A percentile compares a stretch with the other conserved stretches of the same genome.
These are phyloP conservation scores for Trichoderma sp. DNA, from an alignment of 2,329 filamentous ascomycete genomes.

Conservation along the genomic window DNA sequence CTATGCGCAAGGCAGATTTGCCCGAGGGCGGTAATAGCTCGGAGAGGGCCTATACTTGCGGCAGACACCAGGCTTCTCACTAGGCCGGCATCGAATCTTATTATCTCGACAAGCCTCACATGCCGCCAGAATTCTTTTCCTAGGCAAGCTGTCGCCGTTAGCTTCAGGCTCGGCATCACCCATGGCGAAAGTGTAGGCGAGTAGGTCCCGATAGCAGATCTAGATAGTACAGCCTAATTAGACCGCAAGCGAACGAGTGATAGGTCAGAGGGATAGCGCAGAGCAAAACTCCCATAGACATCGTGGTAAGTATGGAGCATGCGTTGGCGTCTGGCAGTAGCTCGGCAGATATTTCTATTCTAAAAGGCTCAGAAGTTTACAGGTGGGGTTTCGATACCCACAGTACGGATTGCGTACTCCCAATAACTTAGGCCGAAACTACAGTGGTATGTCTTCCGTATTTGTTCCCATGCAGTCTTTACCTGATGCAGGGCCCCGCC, in stretches of 20 bases:
- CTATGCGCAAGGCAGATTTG: no score
- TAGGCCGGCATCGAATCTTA: slow-evolving; percentile 52
- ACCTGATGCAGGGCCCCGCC: no score
- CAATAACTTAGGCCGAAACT: neutral
- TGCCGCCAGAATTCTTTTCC: slow-evolving; percentile 38
- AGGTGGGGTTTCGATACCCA: neutral
- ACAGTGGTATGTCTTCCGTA: no score
- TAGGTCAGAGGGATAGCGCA: neutral
- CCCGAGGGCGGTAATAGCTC: neutral
- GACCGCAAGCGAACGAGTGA: neutral
- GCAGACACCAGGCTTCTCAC: slow-evolving; percentile 47
- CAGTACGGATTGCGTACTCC: neutral
- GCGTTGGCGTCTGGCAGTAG: neutral
- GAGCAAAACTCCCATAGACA: neutral
- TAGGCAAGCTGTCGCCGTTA: neutral
- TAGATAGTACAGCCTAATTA: neutral
- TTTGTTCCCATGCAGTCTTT: no score
- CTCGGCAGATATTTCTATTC: neutral
- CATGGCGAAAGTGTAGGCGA: neutral
- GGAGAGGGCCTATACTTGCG: slow-evolving; percentile 40
- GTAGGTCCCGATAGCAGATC: neutral
- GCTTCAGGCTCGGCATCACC: neutral
- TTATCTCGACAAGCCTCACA: slow-evolving; percentile 54
- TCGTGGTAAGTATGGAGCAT: neutral
- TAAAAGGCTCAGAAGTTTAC: neutral